Conservation (phyloP, 2,329 filamentous ascomycete species). For the Hirsutella rhossiliensis region DNA sequence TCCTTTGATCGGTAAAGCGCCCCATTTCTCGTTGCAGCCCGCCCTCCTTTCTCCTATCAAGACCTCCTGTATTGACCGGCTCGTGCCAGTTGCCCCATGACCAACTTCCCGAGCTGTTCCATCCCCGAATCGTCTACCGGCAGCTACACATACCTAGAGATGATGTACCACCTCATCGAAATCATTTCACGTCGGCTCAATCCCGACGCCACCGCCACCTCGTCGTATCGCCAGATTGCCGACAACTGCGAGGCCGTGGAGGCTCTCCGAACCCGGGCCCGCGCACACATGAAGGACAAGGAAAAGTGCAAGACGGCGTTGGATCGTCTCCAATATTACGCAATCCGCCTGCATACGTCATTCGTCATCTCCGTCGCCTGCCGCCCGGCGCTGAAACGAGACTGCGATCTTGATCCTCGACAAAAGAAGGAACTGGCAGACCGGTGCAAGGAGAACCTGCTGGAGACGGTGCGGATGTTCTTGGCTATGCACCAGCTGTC, state of each 20-base stretch:
- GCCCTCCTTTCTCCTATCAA: not conserved
- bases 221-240: conserved; percentile 42
- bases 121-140: conserved; percentile 35
- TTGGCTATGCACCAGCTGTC: conserved; percentile 57
- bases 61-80: not conserved
- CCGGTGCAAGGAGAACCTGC: conserved; percentile 49
- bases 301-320: conserved; percentile 52
- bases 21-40: not conserved
- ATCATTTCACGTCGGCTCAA: conserved; percentile 46
- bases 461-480: conserved; percentile 57
- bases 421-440: conserved; percentile 45
- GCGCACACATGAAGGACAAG: conserved; percentile 43
- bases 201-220: conserved; percentile 37
- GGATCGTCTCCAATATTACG: conserved; percentile 51
- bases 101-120: conserved; percentile 43
- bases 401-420: conserved; percentile 34
- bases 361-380: conserved; percentile 56
- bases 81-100: conserved; percentile 44
- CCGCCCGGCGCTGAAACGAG: conserved; percentile 46
- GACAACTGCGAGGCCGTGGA: conserved; percentile 45
- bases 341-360: conserved; percentile 51
- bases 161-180: conserved; percentile 52
- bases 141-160: conserved; percentile 47
- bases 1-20: conserved; percentile 47
- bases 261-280: conserved; percentile 34